These are phyloP conservation scores for Diplotaxis tenuifolia DNA, from an alignment of 345 rosid genomes.

Conservation along the genomic window DNA sequence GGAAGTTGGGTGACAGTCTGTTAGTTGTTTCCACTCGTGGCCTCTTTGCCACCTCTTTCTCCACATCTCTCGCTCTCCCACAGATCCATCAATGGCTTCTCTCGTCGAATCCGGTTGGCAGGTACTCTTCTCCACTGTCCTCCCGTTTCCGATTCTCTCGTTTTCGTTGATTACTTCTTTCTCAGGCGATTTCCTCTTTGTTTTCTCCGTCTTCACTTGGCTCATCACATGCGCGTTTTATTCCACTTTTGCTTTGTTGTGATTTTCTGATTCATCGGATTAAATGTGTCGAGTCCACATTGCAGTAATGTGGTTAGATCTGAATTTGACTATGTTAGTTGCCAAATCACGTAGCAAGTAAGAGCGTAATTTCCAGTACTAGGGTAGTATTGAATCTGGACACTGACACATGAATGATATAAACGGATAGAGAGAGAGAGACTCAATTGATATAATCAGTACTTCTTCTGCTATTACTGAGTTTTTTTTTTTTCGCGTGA, in stretches of 20 bases:
- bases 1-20: slow-evolving; percentile 39
- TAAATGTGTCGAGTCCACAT: neutral
- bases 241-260: neutral
- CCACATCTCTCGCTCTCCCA: neutral
- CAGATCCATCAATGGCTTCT: slow-evolving; percentile 60
- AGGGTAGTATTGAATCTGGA: no score
- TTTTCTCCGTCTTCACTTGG: neutral
- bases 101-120: slow-evolving; percentile 77
- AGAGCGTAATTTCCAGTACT: no score
- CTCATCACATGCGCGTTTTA: neutral
- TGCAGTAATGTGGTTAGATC: slow-evolving; percentile 19
- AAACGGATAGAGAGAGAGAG: no score
- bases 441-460: no score
- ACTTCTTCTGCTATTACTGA: no score
- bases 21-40: slow-evolving; percentile 23
- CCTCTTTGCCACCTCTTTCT: slow-evolving; percentile 23
- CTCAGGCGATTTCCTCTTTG: neutral
- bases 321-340: slow-evolving; percentile 9
- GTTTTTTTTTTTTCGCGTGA: no score
- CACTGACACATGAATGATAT: no score
- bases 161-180: neutral
- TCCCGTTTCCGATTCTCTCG: neutral
- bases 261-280: neutral
- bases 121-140: slow-evolving; percentile 43
- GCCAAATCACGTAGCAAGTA: neutral